Evolutionary conservation across 805 yeast genomes (phyloP), one percentile per base, ranked within the genome.

Genomic region (Saccharomycopsis fibuligera): DNA sequence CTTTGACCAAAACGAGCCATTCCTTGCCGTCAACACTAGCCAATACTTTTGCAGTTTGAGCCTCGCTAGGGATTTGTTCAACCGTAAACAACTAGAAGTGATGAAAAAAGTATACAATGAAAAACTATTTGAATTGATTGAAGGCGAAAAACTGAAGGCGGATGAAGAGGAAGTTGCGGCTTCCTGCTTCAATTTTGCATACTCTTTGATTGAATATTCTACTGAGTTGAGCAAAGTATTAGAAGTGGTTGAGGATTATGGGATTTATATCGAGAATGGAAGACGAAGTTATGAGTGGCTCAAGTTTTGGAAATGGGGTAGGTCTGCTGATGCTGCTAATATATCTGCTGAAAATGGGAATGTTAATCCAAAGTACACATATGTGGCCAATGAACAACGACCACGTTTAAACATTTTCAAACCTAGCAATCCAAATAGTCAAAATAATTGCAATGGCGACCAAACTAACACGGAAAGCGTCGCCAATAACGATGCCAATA

Each of bases 101-200:
- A 73, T 86, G 47, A 71, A 70, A 33, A 72, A 69, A 53, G 62
- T 86, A 14, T 86, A 86, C 57, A 35, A 41, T 25, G 49, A 47
- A 14, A 24, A 31, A 12, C 21, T 50, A 2, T 47, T 47, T 42
- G 48, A 38, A 16, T 3, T 43, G 3, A 41, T 42, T n/a, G 35
- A 47, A 10, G 39, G 39, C 16, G 17, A 19, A 9, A 45, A 48
- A 22, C 16, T 44, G 78, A 80, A 57, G 73, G 71, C 82, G 1
- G 83, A 80, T 51, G 84, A 82, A 56, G 95, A 86, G 63, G 89
- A 84, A 55, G 83, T 86, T 3, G 85, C 90, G 1, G 95, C 95
- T 0, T 76, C 86, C 41, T 85, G 93, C 66, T 91, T 90, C 1
- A 84, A 86, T 60, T 86, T 86, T 59, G 73, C 90, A 1, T 75